A percentile compares a stretch with the other conserved stretches of the same genome.
These are phyloP conservation scores for Penicillium digitatum DNA, from an alignment of 2,329 filamentous ascomycete genomes.

Conservation along the genomic window DNA sequence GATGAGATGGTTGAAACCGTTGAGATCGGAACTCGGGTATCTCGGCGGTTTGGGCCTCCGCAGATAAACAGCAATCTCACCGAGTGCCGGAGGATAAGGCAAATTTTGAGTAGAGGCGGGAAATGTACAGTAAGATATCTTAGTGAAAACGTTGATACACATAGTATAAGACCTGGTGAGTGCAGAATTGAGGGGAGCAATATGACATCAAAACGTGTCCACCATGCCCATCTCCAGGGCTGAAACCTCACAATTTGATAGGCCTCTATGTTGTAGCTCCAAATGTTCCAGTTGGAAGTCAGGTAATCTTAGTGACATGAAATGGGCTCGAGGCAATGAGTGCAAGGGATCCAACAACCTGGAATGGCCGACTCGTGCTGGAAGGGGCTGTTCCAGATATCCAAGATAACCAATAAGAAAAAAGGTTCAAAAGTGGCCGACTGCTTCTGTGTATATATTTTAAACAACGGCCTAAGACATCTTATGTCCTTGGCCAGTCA, in stretches of 20 bases:
- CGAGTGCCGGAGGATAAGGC: background rate
- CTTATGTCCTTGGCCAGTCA: background rate
- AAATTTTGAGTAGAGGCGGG: background rate
- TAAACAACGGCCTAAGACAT: background rate
- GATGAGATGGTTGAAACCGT: background rate
- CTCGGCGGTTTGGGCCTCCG: background rate
- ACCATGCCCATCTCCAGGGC: background rate
- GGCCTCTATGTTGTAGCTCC: background rate
- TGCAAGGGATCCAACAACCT: background rate
- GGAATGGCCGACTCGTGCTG: background rate
- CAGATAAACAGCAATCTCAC: background rate
- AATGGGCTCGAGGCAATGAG: background rate
- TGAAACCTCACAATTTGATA: background rate
- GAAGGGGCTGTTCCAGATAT: background rate
- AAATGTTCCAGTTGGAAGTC: background rate
- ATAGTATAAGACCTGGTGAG: background rate
- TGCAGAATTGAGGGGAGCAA: background rate
- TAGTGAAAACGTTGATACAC: background rate
- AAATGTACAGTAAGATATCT: background rate
- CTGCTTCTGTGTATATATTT: no score
- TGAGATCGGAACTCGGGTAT: background rate
- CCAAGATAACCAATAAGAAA: no score
- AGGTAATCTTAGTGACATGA: background rate
- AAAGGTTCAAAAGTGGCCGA: no score
- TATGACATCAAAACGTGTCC: background rate